Conservation (phyloP, 106 monocot species). For the Amphibolis antarctica region DNA sequence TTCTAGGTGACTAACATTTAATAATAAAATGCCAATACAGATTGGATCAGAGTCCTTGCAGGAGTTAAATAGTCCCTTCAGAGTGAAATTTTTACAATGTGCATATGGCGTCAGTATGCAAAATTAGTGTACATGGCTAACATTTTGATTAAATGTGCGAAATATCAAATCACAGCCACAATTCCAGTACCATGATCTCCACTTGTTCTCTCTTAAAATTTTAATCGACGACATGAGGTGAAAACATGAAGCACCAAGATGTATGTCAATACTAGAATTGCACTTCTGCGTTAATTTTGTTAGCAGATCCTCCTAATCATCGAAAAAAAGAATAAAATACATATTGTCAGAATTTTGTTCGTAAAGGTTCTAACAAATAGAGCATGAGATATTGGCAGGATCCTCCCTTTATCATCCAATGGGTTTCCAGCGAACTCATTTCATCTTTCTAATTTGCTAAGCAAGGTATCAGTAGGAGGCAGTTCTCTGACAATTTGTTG, state of each 20-base stretch:
- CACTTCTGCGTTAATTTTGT: background rate
- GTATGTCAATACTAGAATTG: background rate
- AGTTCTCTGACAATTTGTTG: conserved; percentile 71
- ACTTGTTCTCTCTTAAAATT: background rate
- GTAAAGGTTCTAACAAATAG: too few relatives aligned
- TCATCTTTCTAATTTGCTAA: conserved; percentile 92
- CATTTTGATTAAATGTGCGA: too few relatives aligned
- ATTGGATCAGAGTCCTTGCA: too few relatives aligned
- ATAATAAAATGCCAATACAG: too few relatives aligned
- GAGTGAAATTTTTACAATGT: too few relatives aligned
- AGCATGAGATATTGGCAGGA: too few relatives aligned
- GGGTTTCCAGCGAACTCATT: conserved; percentile 17
- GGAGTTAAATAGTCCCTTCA: too few relatives aligned
- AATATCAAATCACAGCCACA: too few relatives aligned
- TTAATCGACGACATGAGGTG: background rate
- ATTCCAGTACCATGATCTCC: too few relatives aligned
- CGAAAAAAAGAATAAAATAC: background rate
- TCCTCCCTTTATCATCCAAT: background rate
- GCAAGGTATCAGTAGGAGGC: conserved; percentile 67
- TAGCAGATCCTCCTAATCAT: background rate
- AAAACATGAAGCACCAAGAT: background rate
- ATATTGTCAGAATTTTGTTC: background rate
- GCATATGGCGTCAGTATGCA: too few relatives aligned
- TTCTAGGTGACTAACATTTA: too few relatives aligned
- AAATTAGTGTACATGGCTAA: too few relatives aligned